Evolutionary conservation across 164 flowering plant genomes (phyloP).

Genomic region (Tetracentron sinense): DNA sequence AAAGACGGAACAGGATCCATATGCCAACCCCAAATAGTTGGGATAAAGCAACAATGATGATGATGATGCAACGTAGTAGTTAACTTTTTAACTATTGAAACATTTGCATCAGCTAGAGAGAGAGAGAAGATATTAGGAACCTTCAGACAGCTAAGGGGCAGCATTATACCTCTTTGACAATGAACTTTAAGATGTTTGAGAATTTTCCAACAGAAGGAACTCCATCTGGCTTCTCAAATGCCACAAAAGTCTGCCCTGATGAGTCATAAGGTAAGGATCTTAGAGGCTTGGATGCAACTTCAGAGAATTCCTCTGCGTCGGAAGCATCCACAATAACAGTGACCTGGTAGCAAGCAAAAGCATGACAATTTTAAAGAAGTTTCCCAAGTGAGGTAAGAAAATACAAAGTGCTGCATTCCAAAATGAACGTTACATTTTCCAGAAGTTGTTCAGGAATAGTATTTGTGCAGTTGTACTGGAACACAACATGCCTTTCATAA

Average conservation of each 20-base stretch:
- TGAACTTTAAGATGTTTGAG: constrained; percentile 65
- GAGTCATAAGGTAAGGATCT: constrained; percentile 87
- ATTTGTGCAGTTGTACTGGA: constrained; percentile 95
- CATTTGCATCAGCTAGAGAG: too few species aligned
- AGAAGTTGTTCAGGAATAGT: constrained; percentile 89
- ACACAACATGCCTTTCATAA: constrained; percentile 80
- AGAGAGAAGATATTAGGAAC: neutral
- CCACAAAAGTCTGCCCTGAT: constrained; percentile 88
- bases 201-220: constrained; percentile 81
- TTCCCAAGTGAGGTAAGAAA: neutral
- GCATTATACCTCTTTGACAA: constrained; percentile 76
- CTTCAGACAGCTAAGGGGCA: neutral
- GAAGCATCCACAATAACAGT: constrained; percentile 84
- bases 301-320: constrained; percentile 89
- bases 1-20: too few species aligned
- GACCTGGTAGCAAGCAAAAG: constrained; percentile 47
- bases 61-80: too few species aligned
- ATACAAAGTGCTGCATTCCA: neutral
- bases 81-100: too few species aligned
- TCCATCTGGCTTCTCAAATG: constrained; percentile 91
- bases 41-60: too few species aligned
- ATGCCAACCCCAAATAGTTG: too few species aligned
- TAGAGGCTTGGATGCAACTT: constrained; percentile 69
- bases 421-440: constrained; percentile 59
- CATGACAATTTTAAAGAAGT: neutral